These are phyloP conservation scores for Solanum stenotomum DNA, from an alignment of 257 asterid species.

Conservation along the genomic window DNA sequence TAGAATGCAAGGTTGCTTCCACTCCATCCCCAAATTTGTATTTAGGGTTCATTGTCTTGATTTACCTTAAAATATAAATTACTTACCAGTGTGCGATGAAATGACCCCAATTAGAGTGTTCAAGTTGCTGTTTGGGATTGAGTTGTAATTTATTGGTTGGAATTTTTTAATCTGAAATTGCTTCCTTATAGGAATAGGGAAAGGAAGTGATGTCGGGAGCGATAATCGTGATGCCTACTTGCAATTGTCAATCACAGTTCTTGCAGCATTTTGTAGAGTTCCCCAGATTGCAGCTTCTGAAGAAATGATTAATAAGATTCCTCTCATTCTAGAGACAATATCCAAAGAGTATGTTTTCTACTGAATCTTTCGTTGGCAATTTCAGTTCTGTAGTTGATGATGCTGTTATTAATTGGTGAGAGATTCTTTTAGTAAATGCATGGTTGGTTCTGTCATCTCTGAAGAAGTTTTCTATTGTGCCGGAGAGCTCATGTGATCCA, in stretches of 20 bases:
- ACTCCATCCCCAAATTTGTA: not conserved
- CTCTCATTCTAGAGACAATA: constrained; percentile 46
- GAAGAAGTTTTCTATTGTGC: not conserved
- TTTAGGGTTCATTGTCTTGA: not conserved
- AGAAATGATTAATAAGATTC: constrained; percentile 49
- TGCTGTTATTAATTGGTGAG: not conserved
- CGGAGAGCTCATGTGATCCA: not conserved
- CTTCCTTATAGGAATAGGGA: constrained; percentile 38
- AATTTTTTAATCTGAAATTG: not conserved
- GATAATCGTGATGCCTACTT: constrained; percentile 52
- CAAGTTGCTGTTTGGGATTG: not conserved
- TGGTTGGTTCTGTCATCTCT: not conserved
- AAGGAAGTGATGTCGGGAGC: constrained; percentile 20
- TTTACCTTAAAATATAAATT: not conserved
- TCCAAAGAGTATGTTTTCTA: constrained; percentile 33
- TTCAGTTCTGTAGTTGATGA: not conserved
- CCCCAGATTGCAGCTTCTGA: constrained; percentile 61
- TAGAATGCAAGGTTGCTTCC: not conserved
- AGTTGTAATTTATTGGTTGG: not conserved
- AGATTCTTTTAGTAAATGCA: not conserved
- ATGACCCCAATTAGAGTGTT: not conserved
- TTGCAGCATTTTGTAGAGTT: constrained; percentile 64
- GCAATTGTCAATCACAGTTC: constrained; percentile 58
- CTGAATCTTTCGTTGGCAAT: not conserved
- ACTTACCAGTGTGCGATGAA: not conserved